Evolutionary conservation across 1,284 basidiomycete species (phyloP).

Genomic region (Ganoderma sinense): DNA sequence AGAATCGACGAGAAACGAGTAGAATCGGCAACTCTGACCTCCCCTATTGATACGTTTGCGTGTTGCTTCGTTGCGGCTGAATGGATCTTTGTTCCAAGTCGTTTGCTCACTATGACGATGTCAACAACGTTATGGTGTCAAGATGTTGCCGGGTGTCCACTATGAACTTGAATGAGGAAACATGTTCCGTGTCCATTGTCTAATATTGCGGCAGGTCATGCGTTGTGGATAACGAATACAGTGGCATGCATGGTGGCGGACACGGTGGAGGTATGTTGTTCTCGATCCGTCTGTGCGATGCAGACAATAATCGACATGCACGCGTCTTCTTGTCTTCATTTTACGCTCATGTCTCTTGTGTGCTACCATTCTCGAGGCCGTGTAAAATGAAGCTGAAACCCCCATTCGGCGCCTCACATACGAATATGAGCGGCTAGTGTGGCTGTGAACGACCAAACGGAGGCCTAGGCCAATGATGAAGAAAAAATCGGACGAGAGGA

Average conservation of each 20-base stretch:
- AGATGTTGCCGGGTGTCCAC: neutral
- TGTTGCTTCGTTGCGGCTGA: neutral
- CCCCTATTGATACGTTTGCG: neutral
- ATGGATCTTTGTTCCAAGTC: neutral
- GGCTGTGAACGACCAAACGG: neutral
- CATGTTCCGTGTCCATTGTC: neutral
- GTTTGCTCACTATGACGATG: neutral
- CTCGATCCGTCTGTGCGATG: neutral
- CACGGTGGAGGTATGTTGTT: neutral
- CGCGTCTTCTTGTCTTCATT: neutral
- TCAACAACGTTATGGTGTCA: neutral
- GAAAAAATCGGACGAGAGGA: conserved; percentile 1
- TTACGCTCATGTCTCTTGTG: neutral
- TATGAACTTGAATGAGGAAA: neutral
- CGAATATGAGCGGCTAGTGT: neutral
- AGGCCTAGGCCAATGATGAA: neutral
- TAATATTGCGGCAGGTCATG: neutral
- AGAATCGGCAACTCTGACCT: too few species aligned
- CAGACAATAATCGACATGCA: neutral
- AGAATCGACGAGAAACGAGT: too few species aligned
- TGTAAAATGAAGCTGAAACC: neutral
- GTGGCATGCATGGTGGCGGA: too few species aligned
- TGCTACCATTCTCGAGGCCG: neutral
- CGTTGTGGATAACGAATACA: neutral
- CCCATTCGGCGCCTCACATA: neutral